Conservation (phyloP, 2,329 filamentous ascomycete species). For the Fragosphaeria purpurea region DNA sequence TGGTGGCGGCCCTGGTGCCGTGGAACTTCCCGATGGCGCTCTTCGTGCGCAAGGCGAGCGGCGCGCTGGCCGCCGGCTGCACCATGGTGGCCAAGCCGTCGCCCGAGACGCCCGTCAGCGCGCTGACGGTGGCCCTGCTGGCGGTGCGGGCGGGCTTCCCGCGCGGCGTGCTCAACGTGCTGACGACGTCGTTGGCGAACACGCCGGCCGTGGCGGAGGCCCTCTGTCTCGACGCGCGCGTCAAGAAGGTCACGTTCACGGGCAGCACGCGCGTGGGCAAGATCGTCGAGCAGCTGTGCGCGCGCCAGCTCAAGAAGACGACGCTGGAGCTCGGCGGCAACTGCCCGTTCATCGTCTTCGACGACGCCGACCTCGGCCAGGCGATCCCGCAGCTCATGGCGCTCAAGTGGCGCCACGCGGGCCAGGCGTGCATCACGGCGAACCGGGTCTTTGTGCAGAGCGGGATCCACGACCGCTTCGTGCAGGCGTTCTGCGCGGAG, state of each 20-base stretch:
- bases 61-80: constrained; percentile 61
- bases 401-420: constrained; percentile 41
- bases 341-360: constrained; percentile 54
- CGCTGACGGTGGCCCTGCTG: constrained; percentile 21
- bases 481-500: constrained; percentile 36
- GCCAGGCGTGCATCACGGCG: constrained; percentile 67
- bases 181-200: constrained; percentile 54
- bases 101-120: constrained; percentile 34
- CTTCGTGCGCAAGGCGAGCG: constrained; percentile 57
- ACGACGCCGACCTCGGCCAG: constrained; percentile 54
- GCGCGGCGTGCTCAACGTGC: constrained; percentile 65
- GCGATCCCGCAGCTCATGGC: constrained; percentile 30
- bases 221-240: constrained; percentile 26
- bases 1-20: constrained; percentile 57
- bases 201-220: constrained; percentile 28
- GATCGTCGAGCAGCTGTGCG: constrained; percentile 52
- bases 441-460: constrained; percentile 59
- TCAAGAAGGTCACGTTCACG: constrained; percentile 61
- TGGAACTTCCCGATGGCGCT: constrained; percentile 66
- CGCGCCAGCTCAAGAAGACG: constrained; percentile 55
- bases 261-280: constrained; percentile 56
- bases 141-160: constrained; percentile 31
- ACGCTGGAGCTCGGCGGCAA: constrained; percentile 64
- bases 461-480: constrained; percentile 48
- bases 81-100: constrained; percentile 66